phyloP scores from a whole-genome alignment of 306 rosid genomes.

The Cucurbita moschata region DNA sequence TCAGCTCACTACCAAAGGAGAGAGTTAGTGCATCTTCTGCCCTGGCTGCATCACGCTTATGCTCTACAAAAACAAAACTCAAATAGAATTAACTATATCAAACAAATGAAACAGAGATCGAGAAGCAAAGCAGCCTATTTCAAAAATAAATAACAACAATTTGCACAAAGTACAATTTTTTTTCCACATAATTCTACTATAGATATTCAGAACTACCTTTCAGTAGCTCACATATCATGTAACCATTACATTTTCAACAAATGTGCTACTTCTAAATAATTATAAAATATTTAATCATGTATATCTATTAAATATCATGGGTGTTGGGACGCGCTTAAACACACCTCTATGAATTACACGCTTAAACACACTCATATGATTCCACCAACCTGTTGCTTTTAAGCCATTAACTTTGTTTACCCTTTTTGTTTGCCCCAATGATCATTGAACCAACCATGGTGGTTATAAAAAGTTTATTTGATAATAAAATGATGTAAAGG shows the following conservation, averaged over 20 bases:
- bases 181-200: neutral
- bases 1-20: slow-evolving; percentile 83
- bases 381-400: too few species aligned
- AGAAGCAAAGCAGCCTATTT: neutral
- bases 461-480: neutral
- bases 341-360: neutral
- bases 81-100: neutral
- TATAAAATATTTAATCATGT: neutral
- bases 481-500: neutral
- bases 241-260: neutral
- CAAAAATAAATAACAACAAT: neutral
- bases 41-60: slow-evolving; percentile 81
- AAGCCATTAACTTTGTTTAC: neutral
- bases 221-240: neutral
- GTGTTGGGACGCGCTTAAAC: neutral
- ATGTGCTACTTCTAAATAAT: neutral
- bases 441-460: neutral
- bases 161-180: neutral
- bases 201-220: neutral
- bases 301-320: neutral
- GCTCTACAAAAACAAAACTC: slow-evolving; percentile 39
- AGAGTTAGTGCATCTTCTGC: slow-evolving; percentile 91
- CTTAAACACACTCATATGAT: too few species aligned
- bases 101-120: neutral
- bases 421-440: neutral